phyloP scores from a whole-genome alignment of 2,329 filamentous ascomycete species.

The Alternaria consortialis region DNA sequence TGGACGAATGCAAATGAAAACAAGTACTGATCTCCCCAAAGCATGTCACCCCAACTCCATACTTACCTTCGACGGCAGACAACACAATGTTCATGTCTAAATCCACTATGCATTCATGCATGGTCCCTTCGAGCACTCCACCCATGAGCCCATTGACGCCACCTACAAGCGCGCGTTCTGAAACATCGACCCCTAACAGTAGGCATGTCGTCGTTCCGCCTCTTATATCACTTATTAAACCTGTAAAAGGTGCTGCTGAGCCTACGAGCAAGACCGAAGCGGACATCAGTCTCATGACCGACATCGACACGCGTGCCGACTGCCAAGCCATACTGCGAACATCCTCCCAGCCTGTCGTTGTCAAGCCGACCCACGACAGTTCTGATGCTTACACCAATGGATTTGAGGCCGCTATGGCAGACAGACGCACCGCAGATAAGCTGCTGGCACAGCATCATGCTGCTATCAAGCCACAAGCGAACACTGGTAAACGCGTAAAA shows the following conservation, averaged over 20 bases:
- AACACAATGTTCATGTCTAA: background rate
- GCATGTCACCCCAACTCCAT: background rate
- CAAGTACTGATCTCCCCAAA: background rate
- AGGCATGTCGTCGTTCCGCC: background rate
- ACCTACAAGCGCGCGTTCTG: background rate
- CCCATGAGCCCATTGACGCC: background rate
- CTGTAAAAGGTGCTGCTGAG: background rate
- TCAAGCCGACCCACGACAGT: background rate
- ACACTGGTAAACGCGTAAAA: background rate
- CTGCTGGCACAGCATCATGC: constrained; percentile 14
- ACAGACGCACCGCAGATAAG: constrained; percentile 12
- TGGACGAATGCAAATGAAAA: background rate
- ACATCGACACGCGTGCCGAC: background rate
- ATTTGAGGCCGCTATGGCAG: background rate
- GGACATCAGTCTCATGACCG: background rate
- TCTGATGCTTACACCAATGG: background rate
- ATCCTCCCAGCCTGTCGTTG: background rate
- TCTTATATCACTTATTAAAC: background rate
- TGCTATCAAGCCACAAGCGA: constrained; percentile 6
- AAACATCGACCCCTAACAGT: background rate
- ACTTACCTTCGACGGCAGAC: background rate
- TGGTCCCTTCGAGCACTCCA: background rate
- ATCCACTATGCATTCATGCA: background rate
- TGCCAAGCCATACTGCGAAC: background rate
- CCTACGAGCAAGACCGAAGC: background rate